These are phyloP conservation scores for Penicillium subrubescens DNA, from an alignment of 495 filamentous ascomycete genomes.

Conservation along the genomic window DNA sequence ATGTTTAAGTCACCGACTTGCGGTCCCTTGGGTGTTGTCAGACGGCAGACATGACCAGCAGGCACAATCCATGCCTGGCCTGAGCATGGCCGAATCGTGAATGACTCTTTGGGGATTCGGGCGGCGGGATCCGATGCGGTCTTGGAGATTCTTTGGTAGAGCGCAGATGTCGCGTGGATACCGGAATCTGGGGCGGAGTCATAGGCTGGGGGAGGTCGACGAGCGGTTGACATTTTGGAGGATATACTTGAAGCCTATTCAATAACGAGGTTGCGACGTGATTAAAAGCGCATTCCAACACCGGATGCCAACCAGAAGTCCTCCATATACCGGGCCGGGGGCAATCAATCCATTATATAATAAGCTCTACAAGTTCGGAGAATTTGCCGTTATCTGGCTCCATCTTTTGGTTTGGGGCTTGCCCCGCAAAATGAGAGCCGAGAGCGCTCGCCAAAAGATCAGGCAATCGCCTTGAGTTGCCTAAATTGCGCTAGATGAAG, in stretches of 20 bases:
- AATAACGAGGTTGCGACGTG: neutral
- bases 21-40: conserved; percentile 73
- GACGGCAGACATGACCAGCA: conserved; percentile 63
- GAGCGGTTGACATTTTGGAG: conserved; percentile 31
- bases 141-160: conserved; percentile 45
- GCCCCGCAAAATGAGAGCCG: conserved; percentile 11
- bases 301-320: neutral
- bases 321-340: neutral
- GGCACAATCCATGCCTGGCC: conserved; percentile 66
- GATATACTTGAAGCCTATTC: neutral
- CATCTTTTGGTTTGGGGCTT: conserved; percentile 4
- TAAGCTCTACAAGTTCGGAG: conserved; percentile 3
- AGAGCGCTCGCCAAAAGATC: neutral
- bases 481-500: neutral
- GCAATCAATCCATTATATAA: conserved; percentile 10
- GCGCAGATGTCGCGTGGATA: conserved; percentile 38
- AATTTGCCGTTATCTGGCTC: conserved; percentile 9
- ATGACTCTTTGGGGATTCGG: conserved; percentile 36
- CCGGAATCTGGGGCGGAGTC: conserved; percentile 39
- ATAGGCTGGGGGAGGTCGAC: conserved; percentile 47
- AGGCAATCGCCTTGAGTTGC: neutral
- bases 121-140: conserved; percentile 37
- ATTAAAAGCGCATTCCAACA: neutral
- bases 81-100: conserved; percentile 52
- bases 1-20: conserved; percentile 84